Conservation (phyloP, 495 filamentous ascomycete genomes). For the Penicillium verhagenii region DNA sequence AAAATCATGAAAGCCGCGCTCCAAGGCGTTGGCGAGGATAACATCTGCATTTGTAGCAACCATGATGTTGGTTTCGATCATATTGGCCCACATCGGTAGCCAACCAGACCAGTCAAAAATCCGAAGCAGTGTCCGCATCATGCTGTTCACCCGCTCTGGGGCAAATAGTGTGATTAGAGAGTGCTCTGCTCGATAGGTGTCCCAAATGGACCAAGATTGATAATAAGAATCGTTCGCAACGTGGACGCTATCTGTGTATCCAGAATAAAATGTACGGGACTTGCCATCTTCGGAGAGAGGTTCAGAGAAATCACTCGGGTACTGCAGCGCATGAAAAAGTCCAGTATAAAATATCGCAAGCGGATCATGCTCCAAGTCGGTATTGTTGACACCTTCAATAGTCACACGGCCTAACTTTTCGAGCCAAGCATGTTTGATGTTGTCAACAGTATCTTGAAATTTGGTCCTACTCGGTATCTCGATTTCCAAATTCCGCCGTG, state of each 20-base stretch:
- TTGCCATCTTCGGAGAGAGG: conserved; percentile 8
- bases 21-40: conserved; percentile 25
- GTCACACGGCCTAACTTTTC: conserved; percentile 26
- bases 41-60: conserved; percentile 31
- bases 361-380: conserved; percentile 20
- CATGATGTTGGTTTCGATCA: conserved; percentile 32
- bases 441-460: conserved; percentile 19
- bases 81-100: conserved; percentile 30
- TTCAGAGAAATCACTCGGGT: conserved; percentile 30
- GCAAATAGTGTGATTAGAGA: conserved; percentile 25
- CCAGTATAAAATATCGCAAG: conserved; percentile 26
- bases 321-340: conserved; percentile 27
- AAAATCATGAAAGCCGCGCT: conserved; percentile 25
- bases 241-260: conserved; percentile 27
- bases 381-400: conserved; percentile 23
- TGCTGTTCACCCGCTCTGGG: conserved; percentile 26
- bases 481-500: conserved; percentile 23
- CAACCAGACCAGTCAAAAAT: conserved; percentile 30
- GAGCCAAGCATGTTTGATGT: conserved; percentile 25
- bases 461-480: conserved; percentile 15
- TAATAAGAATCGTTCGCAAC: conserved; percentile 25
- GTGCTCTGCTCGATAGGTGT: conserved; percentile 29
- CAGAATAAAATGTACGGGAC: conserved; percentile 20
- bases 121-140: conserved; percentile 27
- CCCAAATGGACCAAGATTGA: conserved; percentile 34